Evolutionary conservation across 495 filamentous ascomycete species (phyloP), one percentile per base, ranked within the genome.

Genomic region (Bryoglossum gracile): DNA sequence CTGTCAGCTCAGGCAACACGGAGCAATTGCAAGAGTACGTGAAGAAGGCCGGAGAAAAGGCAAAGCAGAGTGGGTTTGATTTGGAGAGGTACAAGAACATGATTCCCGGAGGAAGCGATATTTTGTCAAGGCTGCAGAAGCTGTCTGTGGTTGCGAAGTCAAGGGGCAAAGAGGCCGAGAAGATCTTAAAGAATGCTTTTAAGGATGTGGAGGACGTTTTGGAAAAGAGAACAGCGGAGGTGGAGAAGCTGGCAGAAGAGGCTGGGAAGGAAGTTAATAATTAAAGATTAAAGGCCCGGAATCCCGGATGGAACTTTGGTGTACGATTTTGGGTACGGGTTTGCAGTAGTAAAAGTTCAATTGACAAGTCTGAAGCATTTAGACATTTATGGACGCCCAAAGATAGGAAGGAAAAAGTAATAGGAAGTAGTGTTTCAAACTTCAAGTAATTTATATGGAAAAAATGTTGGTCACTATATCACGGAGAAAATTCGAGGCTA

Each of bases 111-210:
- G 76, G 74, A 8, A 68, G 68, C 36, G 66, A 80, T 58, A 70
- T 84, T 23, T 60, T 78, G 14, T 70, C 76, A 28, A 71, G 81
- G 53, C 51, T 84, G 26, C 60, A 69, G 53, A 64, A 78, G 45
- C 47, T 85, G 53, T 65, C 70, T 46, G 66, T 73, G 19, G 62
- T 79, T 8, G 71, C 71, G 2, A 63, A 80, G 56, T 73, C 78
- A 64, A 73, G 80, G 55, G 75, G 78, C 16, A 62, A 71, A 17
- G 78, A 85, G 51, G 81, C 77, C 4, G 66, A 82, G 67, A 65
- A 73, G 54, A 64, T 85, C 6, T 53, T 78, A 13, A 76, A 79
- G 59, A 79, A 81, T 55, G 78, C 82, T 1, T 56, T 75, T 25
- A 58, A 72, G 21, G 82, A 87, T 38, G 51, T 75, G 11, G 50